A percentile compares a stretch with the other conserved stretches of the same genome.
Conservation (phyloP, 495 filamentous ascomycete genomes). For the Penicillium angulare region DNA sequence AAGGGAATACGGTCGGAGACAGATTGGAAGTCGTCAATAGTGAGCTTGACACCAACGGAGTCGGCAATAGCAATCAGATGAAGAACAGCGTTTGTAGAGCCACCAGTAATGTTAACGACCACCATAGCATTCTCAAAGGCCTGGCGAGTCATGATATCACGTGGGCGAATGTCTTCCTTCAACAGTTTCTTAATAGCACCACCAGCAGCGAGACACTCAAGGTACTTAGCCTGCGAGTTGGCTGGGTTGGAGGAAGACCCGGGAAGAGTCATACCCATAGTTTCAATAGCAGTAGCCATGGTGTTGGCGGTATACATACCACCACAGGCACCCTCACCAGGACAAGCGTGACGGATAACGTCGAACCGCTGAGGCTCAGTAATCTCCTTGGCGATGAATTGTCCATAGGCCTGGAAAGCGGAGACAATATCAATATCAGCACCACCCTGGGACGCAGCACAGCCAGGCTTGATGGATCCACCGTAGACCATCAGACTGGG, state of each 20-base stretch:
- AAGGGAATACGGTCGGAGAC: constrained; percentile 90
- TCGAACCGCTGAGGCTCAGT: constrained; percentile 87
- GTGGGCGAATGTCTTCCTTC: constrained; percentile 81
- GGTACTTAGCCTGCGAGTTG: constrained; percentile 77
- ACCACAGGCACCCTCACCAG: constrained; percentile 89
- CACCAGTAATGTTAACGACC: constrained; percentile 89
- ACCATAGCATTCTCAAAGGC: constrained; percentile 98
- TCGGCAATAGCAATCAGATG: constrained; percentile 97
- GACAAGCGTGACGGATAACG: constrained; percentile 93
- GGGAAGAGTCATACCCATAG: constrained; percentile 92
- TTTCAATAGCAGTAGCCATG: constrained; percentile 95
- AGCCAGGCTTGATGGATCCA: constrained; percentile 90
- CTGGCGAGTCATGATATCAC: constrained; percentile 85
- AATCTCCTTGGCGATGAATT: constrained; percentile 89
- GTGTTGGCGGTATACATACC: constrained; percentile 99
- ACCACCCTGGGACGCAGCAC: constrained; percentile 66
- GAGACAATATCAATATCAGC: constrained; percentile 90
- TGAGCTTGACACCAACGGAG: constrained; percentile 88
- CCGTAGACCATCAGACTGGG: constrained; percentile 97
- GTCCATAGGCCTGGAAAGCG: constrained; percentile 97
- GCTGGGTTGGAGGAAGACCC: constrained; percentile 93
- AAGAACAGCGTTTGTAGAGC: constrained; percentile 95
- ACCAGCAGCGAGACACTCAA: constrained; percentile 83
- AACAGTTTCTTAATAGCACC: constrained; percentile 84
- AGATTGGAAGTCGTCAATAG: constrained; percentile 95